phyloP scores from a whole-genome alignment of 2,329 filamentous ascomycete genomes.

The Mollisiaceae sp. region DNA sequence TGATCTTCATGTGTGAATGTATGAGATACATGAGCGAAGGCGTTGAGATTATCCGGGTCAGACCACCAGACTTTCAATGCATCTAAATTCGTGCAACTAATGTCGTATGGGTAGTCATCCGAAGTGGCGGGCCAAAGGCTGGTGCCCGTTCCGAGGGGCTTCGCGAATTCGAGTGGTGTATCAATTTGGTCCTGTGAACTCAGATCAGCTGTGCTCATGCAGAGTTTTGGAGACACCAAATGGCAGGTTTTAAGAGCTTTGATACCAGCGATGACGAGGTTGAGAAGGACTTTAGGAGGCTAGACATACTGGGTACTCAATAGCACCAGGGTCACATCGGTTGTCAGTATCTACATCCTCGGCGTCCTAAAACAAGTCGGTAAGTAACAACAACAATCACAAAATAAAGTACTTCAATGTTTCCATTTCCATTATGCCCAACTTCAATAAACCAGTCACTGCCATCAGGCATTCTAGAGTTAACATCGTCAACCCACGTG shows the following conservation, averaged over 20 bases:
- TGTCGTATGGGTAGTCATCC: constrained; percentile 35
- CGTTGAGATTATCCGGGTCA: constrained; percentile 53
- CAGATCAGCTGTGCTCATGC: not conserved
- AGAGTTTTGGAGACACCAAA: not conserved
- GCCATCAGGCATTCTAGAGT: constrained; percentile 54
- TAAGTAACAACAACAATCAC: not conserved
- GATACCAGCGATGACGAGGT: not conserved
- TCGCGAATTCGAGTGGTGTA: constrained; percentile 52
- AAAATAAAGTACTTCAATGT: constrained; percentile 46
- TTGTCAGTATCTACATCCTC: constrained; percentile 16
- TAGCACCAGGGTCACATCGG: constrained; percentile 40
- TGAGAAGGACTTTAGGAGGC: not conserved
- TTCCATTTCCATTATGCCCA: constrained; percentile 61
- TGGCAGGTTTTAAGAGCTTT: not conserved
- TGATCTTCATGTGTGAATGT: constrained; percentile 65
- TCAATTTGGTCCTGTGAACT: constrained; percentile 45
- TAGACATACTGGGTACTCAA: constrained; percentile 48
- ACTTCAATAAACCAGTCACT: constrained; percentile 59
- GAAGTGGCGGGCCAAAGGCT: constrained; percentile 52
- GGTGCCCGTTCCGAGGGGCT: constrained; percentile 55
- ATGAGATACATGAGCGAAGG: constrained; percentile 64
- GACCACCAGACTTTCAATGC: constrained; percentile 59
- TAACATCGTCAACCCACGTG: constrained; percentile 49
- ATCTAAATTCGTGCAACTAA: constrained; percentile 54
- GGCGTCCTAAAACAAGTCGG: not conserved